Evolutionary conservation across 441 rosid species (phyloP).

Genomic region (Adansonia gregorii): DNA sequence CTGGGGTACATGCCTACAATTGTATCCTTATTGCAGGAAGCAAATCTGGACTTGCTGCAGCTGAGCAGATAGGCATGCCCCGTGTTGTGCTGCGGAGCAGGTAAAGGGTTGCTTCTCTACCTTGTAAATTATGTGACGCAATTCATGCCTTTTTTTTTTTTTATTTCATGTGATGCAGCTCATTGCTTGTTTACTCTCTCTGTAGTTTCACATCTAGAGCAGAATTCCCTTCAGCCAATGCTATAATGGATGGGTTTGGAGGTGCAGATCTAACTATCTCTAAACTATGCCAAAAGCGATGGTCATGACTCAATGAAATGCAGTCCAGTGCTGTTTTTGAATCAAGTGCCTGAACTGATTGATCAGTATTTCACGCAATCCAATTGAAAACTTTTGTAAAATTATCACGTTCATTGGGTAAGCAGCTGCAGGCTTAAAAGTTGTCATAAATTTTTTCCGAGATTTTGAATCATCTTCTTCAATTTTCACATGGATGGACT

Average conservation of each 20-base stretch:
- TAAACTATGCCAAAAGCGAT: conserved; percentile 48
- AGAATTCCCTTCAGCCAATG: conserved; percentile 80
- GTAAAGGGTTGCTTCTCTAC: conserved; percentile 39
- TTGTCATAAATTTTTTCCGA: neutral
- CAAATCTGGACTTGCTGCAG: conserved; percentile 75
- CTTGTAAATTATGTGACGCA: neutral
- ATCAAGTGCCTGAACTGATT: neutral
- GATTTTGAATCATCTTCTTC: neutral
- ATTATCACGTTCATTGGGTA: neutral
- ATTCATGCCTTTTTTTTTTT: neutral
- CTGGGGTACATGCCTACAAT: conserved; percentile 51
- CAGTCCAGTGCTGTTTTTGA: neutral
- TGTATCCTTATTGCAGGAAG: conserved; percentile 90
- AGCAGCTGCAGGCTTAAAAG: neutral
- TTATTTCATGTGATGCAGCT: neutral
- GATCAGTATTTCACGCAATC: neutral
- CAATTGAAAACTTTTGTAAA: neutral
- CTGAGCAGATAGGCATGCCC: conserved; percentile 82
- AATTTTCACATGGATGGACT: neutral
- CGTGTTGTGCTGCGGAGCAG: conserved; percentile 87
- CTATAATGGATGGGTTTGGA: conserved; percentile 87
- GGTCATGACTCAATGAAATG: conserved; percentile 37
- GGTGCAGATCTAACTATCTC: conserved; percentile 77
- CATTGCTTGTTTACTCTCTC: neutral
- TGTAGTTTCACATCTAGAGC: conserved; percentile 80